Evolutionary conservation across 1,139 yeast species (phyloP), one percentile per base, ranked within the genome.

Genomic region (Scheffersomyces quercinus): DNA sequence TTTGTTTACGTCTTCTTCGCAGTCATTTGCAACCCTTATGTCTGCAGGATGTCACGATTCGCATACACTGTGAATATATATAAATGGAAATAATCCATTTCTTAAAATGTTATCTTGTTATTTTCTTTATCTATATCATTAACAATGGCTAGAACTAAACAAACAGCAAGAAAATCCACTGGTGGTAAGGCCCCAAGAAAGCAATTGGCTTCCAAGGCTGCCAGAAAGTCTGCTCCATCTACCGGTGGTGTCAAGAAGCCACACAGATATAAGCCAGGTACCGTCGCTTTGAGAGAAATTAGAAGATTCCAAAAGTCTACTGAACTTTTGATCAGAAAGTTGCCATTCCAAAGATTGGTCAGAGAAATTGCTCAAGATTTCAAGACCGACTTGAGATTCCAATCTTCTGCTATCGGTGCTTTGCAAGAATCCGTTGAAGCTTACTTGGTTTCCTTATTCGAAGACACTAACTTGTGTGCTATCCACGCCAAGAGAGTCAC

Each of bases 171-270:
- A 85, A 90, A 90, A 78, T 89, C 97, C 62, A 89, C 97, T 67
- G 97, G 97, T 85, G 98, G 98, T 80, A 91, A 91, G 77, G 97
- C 97, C 56, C 98, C 98, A 82, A 88, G 98, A 86, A 91, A 91
- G 81, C 97, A 90, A 79, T 83, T 91, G 68, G 97, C 98, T 65
- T 90, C 97, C 60, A 91, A 91, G 87, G 97, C 97, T 64, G 97
- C 98, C 62, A 87, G 98, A 84, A 91, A 91, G 79, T 90, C 98
- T 47, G 97, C 97, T 50, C 93, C 95, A 79, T 81, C 96, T 55
- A 84, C 97, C 56, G 97, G 97, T 73, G 98, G 97, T 85, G 97
- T 91, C 72, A 91, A 91, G 91, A 91, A 91, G 83, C 97, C 97
- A 60, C 98, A 91, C 89, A 89, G 98, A 87, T 91, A 90, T 81